Base-by-base conservation (phyloP, 192 early-diverging fungal genomes). In the Coemansia sp. region DNA sequence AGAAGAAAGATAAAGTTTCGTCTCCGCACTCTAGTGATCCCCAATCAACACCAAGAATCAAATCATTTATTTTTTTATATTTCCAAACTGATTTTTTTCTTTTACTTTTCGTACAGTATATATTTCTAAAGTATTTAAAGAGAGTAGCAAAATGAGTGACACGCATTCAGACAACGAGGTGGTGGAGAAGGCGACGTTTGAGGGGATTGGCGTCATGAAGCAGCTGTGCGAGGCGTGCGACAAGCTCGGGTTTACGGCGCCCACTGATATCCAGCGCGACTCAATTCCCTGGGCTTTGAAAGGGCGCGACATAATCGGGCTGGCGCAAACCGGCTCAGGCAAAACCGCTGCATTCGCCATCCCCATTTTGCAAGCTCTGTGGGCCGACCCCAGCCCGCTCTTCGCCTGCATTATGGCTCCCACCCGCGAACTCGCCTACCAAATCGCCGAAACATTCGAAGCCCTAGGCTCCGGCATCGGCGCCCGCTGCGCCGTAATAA, bases 361-460 rank as follows among this genome's bases (percentile, higher is more conserved):
- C 2, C 92, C 92, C 3, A 93, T 94, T 47, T 83, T 94, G 29
- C 92, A 94, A 48, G 88, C 84, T 53, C 73, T 94, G 14, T 94
- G 92, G 92, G 86, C 93, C 23, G 86, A 87, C 49, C 96, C 96
- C 10, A 89, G 92, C 51, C 88, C 91, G 27, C 82, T 97, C 20
- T 98, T 93, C 87, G 92, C 94, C 1, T 96, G 95, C 69, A 84
- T 98, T 22, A 91, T 98, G 90, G 94, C 96, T 13, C 96, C 96
- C 6, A 98, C 96, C 0, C 89, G 95, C 67, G 96, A 98, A 74
- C 86, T 98, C 62, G 96, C 94, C 13, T 90, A 92, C 66, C 96
- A 98, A 70, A 98, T 98, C 61, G 83, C 89, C 26, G 92, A 97
- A 78, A 89, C 92, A 19, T 92, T 96, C 69, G 93, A 95, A 68